Base-by-base conservation (phyloP, 331 rosid genomes). In the Malus hybrid region DNA sequence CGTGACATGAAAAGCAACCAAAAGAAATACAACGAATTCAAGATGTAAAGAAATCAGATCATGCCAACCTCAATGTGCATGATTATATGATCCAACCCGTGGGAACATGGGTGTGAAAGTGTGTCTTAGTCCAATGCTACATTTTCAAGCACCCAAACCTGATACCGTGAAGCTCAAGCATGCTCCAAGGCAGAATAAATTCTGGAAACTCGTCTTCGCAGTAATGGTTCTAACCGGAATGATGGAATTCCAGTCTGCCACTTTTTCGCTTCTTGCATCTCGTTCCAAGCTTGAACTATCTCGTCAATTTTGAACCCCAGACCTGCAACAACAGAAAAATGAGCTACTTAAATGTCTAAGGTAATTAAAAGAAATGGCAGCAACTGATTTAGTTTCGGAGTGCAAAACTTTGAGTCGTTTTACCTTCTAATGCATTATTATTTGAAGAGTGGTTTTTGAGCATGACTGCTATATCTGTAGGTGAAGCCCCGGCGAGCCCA, bases 401-500 rank as follows among this genome's bases (percentile, higher is more conserved):
- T 34, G 75, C 33, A 79, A 76, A 75, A 50, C 60, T 67, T 50
- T 59, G 24, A 73, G 44, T 15, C 13, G 36, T 66, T 29, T 69
- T 80, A 90, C 97, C 96, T 75, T 92, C 87, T n/a, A 56, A 60
- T 66, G 91, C 70, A 62, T 73, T 66, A 75, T 83, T 74, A 77
- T 89, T 90, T 67, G 97, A 90, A 78, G 90, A 77, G 81, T 92
- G 97, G 50, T 85, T 90, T 85, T 92, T 90, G 65, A 90, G 77
- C 92, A 87, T 83, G 32, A 88, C 90, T 71, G 96, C 87, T 57
- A 86, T 75, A 75, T 91, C 95, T 3, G 90, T 90, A 15, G 92
- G 72, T 79, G 97, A 88, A 82, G 90, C 96, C 69, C 97, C 97
- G 65, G 96, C 91, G 50, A 88, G 88, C 77, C 87, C 95, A 77